Base-by-base conservation (phyloP, 371 early-diverging fungal genomes). In the Lichtheimia ornata region DNA sequence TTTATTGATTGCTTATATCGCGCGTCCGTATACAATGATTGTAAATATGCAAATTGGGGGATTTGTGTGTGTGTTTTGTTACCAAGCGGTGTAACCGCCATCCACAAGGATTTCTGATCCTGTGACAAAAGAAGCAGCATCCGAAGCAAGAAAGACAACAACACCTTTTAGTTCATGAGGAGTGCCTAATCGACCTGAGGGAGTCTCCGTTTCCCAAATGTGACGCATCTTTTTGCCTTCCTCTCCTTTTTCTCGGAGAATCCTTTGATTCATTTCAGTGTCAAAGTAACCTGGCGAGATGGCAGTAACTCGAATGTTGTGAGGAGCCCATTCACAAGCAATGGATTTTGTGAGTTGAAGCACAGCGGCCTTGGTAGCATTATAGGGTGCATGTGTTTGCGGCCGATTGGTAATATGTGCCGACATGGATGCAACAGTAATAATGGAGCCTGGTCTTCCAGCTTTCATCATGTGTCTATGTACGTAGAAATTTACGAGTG, bases 351-450 rank as follows among this genome's bases (percentile, higher is more conserved):
- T 70, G 12, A 79, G 56, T 43, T 76, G 76, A 50, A 71, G 59
- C 3, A 79, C 79, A 7, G 74, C 79, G 0, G 74, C 77, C 55
- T 79, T 79, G 55, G 77, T 70, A 9, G 79, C 77, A 56, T 79
- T 79, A 51, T 79, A 79, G 20, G 73, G 70, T 47, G 69, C 69
- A 56, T 79, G 79, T 0, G 58, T 43, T 30, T 76, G 79, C 17
- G 76, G 76, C 14, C 59, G 51, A 56, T 76, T 76, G 27, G 70
- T 67, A 30, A 79, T 64, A 53, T 71, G 68, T 13, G 71, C 71
- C 2, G 79, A 76, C 76, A 79, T 76, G 57, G 74, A 74, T 5
- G 77, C 74, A 42, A 79, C 65, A 4, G 74, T 68, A 28, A 79
- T 67, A 20, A 79, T 76, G n/a, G 73, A 70, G 7, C 76, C 76